Evolutionary conservation across 148 eudicot species (phyloP), one percentile per base, ranked within the genome.

Genomic region (Suaeda aralocaspica): DNA sequence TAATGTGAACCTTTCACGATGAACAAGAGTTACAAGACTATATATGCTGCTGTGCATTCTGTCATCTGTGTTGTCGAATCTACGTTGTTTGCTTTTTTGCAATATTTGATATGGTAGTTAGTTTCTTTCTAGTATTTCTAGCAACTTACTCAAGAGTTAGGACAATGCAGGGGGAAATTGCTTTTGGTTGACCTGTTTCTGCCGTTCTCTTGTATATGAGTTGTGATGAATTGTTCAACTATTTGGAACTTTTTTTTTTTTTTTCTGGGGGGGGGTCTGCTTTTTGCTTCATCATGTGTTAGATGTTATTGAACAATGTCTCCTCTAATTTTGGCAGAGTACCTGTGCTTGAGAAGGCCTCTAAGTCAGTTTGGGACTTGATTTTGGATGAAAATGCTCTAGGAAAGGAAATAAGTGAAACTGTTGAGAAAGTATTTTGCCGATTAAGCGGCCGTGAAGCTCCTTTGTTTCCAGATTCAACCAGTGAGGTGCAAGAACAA

Each of bases 281-380:
- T 33, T 51, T 67, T 25, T 26, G 8, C 55, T 15, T 24, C 44
- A 19, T 61, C 14, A 42, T 49, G 12, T 28, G 33, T 19, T 56
- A 16, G 30, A 31, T 14, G 36, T 55, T 25, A 24, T 36, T 33
- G 15, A 39, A 25, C 31, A 22, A 26, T 10, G 25, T 30, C 9
- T 30, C 2, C 8, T 18, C 22, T 10, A 30, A 4, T 28, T 72
- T 71, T 68, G 42, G 82, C 90, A 95, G 97, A 70, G 82, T 80
- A 24, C 88, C 97, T n/a, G 99, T 89, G 79, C 96, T 95, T 65
- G 99, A 95, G 82, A 95, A 89, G 83, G 99, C 97, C 58, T 91
- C 99, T 41, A 91, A 83, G 77, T 89, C 96, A 50, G 97, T 95
- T 30, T 95, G 97, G 99, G 97, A 95, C 48, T 64, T 95, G 70